phyloP scores from a whole-genome alignment of 768 basidiomycete species.

The Heimioporus sp. region DNA sequence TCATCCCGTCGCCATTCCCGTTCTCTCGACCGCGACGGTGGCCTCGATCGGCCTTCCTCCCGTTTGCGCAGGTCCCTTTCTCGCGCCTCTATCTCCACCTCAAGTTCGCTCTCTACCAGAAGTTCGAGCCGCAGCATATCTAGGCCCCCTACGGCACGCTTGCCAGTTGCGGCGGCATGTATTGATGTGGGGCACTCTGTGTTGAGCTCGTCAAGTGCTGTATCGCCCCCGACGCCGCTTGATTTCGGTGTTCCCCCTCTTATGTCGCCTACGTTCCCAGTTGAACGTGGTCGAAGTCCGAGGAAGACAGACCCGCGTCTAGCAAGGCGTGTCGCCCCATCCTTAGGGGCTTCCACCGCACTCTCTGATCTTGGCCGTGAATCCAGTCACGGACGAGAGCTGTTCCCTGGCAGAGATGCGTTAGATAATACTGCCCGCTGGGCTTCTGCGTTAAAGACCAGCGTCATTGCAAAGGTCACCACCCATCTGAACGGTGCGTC shows the following conservation, averaged over 20 bases:
- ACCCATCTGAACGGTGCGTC: constrained; percentile 12
- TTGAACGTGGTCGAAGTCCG: constrained; percentile 30
- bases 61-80: constrained; percentile 47
- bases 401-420: constrained; percentile 18
- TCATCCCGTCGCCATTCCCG: constrained; percentile 27
- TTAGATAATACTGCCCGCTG: constrained; percentile 28
- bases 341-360: constrained; percentile 21
- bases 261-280: constrained; percentile 17
- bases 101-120: constrained; percentile 38
- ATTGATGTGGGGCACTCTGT: constrained; percentile 22
- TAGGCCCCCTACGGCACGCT: constrained; percentile 29
- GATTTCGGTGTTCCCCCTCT: constrained; percentile 27
- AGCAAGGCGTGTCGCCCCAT: constrained; percentile 18
- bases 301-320: constrained; percentile 15
- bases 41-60: constrained; percentile 20
- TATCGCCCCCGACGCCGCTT: constrained; percentile 21
- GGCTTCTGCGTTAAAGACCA: constrained; percentile 23
- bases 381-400: constrained; percentile 16
- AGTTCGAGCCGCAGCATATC: constrained; percentile 43
- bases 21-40: constrained; percentile 24
- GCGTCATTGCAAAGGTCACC: constrained; percentile 22
- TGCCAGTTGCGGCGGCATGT: constrained; percentile 26
- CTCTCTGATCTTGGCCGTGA: constrained; percentile 25
- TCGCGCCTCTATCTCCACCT: constrained; percentile 42
- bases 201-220: constrained; percentile 12